These are phyloP conservation scores for Oxyria digyna DNA, from an alignment of 148 eudicot species.

Conservation along the genomic window DNA sequence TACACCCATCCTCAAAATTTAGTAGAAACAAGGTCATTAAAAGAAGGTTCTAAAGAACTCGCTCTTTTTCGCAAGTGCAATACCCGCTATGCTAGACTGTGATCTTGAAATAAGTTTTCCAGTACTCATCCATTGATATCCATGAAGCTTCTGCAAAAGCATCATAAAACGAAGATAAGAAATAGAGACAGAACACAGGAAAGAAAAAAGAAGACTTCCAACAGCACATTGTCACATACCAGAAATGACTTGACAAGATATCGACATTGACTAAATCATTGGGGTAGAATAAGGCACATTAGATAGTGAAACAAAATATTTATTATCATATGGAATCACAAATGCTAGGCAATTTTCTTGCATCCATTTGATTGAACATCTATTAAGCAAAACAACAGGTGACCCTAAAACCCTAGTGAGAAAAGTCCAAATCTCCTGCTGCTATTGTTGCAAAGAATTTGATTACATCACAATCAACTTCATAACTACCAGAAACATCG, in stretches of 20 bases:
- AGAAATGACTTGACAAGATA: background rate
- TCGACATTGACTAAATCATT: background rate
- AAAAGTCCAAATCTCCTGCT: too few relatives aligned
- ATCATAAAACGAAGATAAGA: background rate
- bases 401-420: background rate
- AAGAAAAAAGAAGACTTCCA: too few relatives aligned
- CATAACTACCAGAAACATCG: background rate
- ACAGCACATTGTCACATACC: background rate
- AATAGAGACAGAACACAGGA: too few relatives aligned
- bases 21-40: background rate
- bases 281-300: background rate
- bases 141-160: background rate
- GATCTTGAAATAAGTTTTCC: constrained; percentile 9
- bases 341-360: background rate
- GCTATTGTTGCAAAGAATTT: background rate
- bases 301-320: background rate
- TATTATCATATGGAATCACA: background rate
- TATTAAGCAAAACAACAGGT: background rate
- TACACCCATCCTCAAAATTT: background rate
- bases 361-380: background rate
- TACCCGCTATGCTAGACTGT: constrained; percentile 14
- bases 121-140: background rate
- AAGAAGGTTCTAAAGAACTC: background rate
- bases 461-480: background rate
- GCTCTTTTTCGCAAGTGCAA: background rate